Conservation (phyloP, 495 filamentous ascomycete species). For the Hypoxylon fragiforme region DNA sequence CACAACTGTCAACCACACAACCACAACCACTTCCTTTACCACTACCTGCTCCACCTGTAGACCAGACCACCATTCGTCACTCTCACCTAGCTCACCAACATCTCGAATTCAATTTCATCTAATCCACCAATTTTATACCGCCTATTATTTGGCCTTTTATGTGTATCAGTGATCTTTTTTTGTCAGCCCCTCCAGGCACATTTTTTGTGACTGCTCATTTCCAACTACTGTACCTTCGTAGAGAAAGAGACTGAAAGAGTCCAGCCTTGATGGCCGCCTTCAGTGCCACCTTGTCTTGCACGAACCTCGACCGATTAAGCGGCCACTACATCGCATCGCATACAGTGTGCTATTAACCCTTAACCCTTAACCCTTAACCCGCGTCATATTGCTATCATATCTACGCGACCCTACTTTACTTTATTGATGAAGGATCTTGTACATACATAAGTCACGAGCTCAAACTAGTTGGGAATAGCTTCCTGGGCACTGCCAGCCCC, state of each 20-base stretch:
- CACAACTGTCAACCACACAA: too few relatives aligned
- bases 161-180: constrained; percentile 7
- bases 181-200: neutral
- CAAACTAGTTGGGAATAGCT: constrained; percentile 27
- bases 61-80: neutral
- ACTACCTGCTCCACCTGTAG: constrained; percentile 5
- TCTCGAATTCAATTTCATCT: constrained; percentile 4
- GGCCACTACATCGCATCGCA: constrained; percentile 3
- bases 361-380: constrained; percentile 25
- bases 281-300: constrained; percentile 15
- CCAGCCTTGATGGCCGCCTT: too few relatives aligned
- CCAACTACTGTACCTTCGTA: constrained; percentile 3
- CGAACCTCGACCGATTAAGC: constrained; percentile 20
- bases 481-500: constrained; percentile 26
- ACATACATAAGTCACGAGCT: too few relatives aligned
- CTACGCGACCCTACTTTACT: constrained; percentile 2
- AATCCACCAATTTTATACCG: neutral
- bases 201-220: constrained; percentile 10
- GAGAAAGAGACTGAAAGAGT: too few relatives aligned
- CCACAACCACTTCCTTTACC: too few relatives aligned
- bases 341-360: too few relatives aligned
- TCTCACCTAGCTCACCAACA: constrained; percentile 1
- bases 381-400: constrained; percentile 11
- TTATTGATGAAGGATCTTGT: constrained; percentile 21
- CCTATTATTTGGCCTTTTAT: constrained; percentile 3